These are phyloP conservation scores for Colletotrichum gloeosporioides DNA, from an alignment of 2,329 filamentous ascomycete species.

Conservation along the genomic window DNA sequence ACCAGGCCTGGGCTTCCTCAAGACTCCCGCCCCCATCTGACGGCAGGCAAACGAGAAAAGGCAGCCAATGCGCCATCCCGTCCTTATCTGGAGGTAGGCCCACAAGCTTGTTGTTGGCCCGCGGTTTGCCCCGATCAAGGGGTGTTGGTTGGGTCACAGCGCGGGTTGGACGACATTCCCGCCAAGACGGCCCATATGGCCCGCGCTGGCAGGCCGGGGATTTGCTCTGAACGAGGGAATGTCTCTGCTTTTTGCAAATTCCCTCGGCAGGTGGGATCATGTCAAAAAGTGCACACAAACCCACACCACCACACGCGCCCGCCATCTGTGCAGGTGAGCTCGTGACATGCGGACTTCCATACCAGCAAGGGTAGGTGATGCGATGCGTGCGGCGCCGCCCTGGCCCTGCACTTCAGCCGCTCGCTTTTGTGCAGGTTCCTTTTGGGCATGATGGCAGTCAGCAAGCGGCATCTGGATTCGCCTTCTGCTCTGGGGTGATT, in stretches of 20 bases:
- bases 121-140: not conserved
- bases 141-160: not conserved
- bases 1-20: not conserved
- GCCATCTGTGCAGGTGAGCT: not conserved
- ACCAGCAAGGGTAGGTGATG: not conserved
- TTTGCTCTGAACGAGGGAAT: not conserved
- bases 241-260: not conserved
- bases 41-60: not conserved
- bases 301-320: not conserved
- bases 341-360: not conserved
- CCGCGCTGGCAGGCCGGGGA: not conserved
- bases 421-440: not conserved
- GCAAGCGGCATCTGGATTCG: not conserved
- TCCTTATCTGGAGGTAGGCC: not conserved
- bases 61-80: not conserved
- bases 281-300: not conserved
- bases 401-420: not conserved
- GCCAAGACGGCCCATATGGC: not conserved
- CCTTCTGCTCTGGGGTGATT: not conserved
- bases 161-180: not conserved
- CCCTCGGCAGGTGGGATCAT: conserved; percentile 1
- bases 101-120: not conserved
- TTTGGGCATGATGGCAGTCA: not conserved
- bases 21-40: not conserved
- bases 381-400: not conserved